Conservation (phyloP, 352 stramenopile species). For the Phytophthora podocarpi region DNA sequence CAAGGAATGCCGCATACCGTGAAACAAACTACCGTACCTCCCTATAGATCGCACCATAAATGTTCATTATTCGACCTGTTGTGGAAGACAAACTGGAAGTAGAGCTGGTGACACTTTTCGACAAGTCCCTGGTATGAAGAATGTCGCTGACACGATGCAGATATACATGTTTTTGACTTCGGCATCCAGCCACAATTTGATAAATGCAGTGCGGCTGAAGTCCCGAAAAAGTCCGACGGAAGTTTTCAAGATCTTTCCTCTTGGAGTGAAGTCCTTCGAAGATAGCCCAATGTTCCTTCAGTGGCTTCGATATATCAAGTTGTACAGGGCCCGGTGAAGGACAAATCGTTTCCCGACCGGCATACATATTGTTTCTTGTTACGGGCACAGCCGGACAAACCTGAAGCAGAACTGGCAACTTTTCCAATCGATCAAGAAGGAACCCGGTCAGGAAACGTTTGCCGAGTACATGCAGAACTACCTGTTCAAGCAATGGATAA, state of each 20-base stretch:
- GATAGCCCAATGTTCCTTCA: not conserved
- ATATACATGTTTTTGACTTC: not conserved
- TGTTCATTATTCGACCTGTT: too few relatives aligned
- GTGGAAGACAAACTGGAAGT: too few relatives aligned
- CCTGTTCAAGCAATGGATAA: too few relatives aligned
- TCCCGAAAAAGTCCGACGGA: not conserved
- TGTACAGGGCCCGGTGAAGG: not conserved
- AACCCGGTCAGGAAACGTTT: too few relatives aligned
- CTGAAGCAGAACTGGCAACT: too few relatives aligned
- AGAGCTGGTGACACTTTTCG: too few relatives aligned
- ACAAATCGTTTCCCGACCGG: not conserved
- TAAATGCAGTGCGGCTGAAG: not conserved
- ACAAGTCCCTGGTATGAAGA: too few relatives aligned
- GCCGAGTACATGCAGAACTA: too few relatives aligned
- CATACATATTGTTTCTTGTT: not conserved
- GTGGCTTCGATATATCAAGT: not conserved
- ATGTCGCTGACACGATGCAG: conserved; percentile 3
- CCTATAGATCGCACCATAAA: too few relatives aligned
- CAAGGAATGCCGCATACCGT: too few relatives aligned
- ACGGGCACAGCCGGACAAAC: not conserved
- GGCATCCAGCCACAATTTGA: not conserved
- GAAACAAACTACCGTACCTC: too few relatives aligned
- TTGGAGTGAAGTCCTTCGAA: not conserved
- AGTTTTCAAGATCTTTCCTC: not conserved
- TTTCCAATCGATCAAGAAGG: too few relatives aligned